Base-by-base conservation (phyloP, 2,329 filamentous ascomycete genomes). In the Paecilomyces sp. region DNA sequence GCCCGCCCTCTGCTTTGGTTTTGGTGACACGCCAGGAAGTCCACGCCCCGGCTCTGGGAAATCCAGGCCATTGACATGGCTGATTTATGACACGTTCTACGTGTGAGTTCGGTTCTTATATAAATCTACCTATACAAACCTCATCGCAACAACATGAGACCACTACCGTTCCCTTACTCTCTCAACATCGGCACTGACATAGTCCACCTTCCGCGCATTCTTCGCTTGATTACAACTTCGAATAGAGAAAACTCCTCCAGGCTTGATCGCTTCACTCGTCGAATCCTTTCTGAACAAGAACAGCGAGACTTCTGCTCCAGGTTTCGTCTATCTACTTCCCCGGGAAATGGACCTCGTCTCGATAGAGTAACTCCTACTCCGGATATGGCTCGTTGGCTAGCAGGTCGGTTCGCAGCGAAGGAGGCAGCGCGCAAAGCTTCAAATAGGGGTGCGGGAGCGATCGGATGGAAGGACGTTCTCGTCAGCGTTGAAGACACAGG, bases 181-280 rank as follows among this genome's bases (percentile, higher is more conserved):
- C 70, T 93, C 13, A 81, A 82, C 55, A 78, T 96, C 57, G 92
- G 92, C 60, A 93, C 85, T 55, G 92, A 96, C 71, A 88, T 96
- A 59, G 91, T 90, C 73, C 81, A 82, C 60, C 82, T 91, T 60
- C 74, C 81, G 0, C 86, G 91, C 58, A 85, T 96, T 61, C 76
- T 79, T 62, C 72, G 74, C 22, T 78, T 92, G 57, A 73, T 93
- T 57, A 72, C 70, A 18, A 71, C 77, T 28, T 70, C 75, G 8
- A 70, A 71, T 47, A 77, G 63, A 62, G 66, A 59, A 50, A 61
- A 56, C 56, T 55, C 55, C 60, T 68, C 41, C 3, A 47, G 69
- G 67, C 67, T 75, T 55, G 52, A 69, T 52, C 72, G 72, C 63
- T 76, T 77, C 67, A 72, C 69, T 24, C 70, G 65, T 58, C 74